Base-by-base conservation (phyloP, 106 monocot species). In the Phalaenopsis equestris region DNA sequence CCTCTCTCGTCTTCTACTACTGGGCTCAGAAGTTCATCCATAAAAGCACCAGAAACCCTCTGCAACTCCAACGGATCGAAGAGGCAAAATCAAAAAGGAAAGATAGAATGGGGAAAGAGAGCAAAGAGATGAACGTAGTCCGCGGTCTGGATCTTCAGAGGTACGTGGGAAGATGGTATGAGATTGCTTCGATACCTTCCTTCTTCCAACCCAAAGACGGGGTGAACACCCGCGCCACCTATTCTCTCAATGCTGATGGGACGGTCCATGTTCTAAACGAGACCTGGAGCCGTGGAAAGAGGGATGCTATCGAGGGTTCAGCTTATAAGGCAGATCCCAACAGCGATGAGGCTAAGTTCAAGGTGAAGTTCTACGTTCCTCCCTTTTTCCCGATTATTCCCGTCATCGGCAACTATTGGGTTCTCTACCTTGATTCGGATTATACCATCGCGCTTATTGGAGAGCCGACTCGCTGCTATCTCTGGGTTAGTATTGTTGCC, bases 131-230 rank as follows among this genome's bases (percentile, higher is more conserved):
- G 94, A 83, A 64, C 48, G 92, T 85, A 67, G 97, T 90, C 67
- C 86, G 23, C 65, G 85, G 87, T 15, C 85, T 97, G 10, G 94
- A 94, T 85, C 11, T 97, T 9, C 47, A 85, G 64, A 80, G 94
- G 18, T 97, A 94, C 94, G 89, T 87, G 90, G 97, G 97, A n/a
- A 78, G 94, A 70, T 94, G 97, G 97, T 97, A 97, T 90, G 97
- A 97, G 90, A 97, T 97, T 72, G 97, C 97, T 14, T 90, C 90
- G 15, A 84, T 97, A 82, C 97, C 94, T 16, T 97, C 97, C 37
- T 64, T 73, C 24, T 90, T 90, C 83, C 94, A 97, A 85, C 94
- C 97, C 11, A 82, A 75, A 45, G 75, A 82, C 83, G 97, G 94
- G 18, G 61, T 36, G 68, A 84, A 90, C 87, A 97, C 97, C 61